Evolutionary conservation across 345 rosid genomes (phyloP).

Genomic region (Citrus hindsii): DNA sequence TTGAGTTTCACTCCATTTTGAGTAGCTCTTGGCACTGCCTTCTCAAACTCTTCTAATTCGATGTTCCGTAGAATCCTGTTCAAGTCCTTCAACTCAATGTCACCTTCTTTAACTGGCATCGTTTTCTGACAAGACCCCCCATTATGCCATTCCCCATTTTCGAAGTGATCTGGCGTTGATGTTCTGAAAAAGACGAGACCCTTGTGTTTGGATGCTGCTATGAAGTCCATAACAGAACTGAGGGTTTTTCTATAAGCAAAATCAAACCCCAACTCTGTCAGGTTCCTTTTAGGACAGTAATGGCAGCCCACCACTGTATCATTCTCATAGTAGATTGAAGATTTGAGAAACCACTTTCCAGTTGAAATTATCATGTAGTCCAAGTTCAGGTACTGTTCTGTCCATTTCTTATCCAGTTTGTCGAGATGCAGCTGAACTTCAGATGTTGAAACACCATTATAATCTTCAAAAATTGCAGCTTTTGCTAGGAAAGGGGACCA

Average conservation of each 20-base stretch:
- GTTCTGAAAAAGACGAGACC: conserved; percentile 69
- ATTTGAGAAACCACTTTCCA: conserved; percentile 94
- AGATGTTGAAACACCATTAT: conserved; percentile 75
- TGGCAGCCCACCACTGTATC: conserved; percentile 68
- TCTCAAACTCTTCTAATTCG: conserved; percentile 59
- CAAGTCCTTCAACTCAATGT: conserved; percentile 52
- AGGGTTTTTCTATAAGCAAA: conserved; percentile 72
- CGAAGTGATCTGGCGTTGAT: conserved; percentile 91
- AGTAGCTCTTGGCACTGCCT: conserved; percentile 42
- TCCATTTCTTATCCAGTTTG: conserved; percentile 76
- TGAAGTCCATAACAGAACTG: conserved; percentile 51
- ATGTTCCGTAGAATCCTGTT: conserved; percentile 53
- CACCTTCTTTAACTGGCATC: conserved; percentile 65
- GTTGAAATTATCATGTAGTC: conserved; percentile 82
- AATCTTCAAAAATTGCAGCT: conserved; percentile 89
- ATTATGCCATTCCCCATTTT: conserved; percentile 86
- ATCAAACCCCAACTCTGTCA: conserved; percentile 65
- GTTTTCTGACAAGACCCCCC: conserved; percentile 70
- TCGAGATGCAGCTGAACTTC: conserved; percentile 76
- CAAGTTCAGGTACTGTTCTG: conserved; percentile 38
- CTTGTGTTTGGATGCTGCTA: conserved; percentile 46
- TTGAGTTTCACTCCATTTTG: conserved; percentile 44
- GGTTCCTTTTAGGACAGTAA: conserved; percentile 57
- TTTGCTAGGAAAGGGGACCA: conserved; percentile 93
- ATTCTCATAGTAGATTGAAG: conserved; percentile 81